Conservation (phyloP, 495 filamentous ascomycete species). For the Symbiotaphrina buchneri region DNA sequence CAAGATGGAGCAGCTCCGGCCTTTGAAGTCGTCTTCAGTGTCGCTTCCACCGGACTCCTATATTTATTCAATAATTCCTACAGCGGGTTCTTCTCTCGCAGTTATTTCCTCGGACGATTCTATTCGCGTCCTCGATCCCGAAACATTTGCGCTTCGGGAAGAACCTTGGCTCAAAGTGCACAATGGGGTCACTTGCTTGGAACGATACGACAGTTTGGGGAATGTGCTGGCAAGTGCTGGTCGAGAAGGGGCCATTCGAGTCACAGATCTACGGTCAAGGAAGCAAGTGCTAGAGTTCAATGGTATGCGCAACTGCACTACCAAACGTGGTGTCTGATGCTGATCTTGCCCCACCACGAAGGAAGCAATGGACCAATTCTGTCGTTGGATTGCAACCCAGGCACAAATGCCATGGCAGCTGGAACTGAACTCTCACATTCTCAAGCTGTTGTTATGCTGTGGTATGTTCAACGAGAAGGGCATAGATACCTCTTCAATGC, state of each 20-base stretch:
- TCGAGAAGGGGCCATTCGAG: conserved; percentile 21
- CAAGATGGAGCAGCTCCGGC: not conserved
- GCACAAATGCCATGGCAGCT: conserved; percentile 37
- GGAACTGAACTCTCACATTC: conserved; percentile 61
- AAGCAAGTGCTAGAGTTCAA: conserved; percentile 5
- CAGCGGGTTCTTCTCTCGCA: conserved; percentile 14
- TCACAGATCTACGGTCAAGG: conserved; percentile 18
- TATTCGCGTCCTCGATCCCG: conserved; percentile 22
- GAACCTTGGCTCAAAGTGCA: conserved; percentile 12
- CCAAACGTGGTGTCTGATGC: not conserved
- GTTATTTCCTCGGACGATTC: conserved; percentile 35
- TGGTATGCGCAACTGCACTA: too few relatives aligned
- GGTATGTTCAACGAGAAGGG: conserved; percentile 21
- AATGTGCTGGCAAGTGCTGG: conserved; percentile 21
- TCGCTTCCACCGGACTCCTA: conserved; percentile 23
- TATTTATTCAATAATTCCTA: conserved; percentile 22
- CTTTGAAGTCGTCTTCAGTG: conserved; percentile 14
- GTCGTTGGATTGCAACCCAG: conserved; percentile 40
- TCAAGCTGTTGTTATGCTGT: conserved; percentile 51
- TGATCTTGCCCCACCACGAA: conserved; percentile 4
- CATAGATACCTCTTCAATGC: conserved; percentile 14
- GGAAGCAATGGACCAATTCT: conserved; percentile 28
- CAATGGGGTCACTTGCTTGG: conserved; percentile 20
- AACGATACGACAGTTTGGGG: conserved; percentile 8
- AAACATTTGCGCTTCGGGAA: conserved; percentile 15